Base-by-base conservation (phyloP, 805 yeast genomes). In the Jamesozyma gamospora region DNA sequence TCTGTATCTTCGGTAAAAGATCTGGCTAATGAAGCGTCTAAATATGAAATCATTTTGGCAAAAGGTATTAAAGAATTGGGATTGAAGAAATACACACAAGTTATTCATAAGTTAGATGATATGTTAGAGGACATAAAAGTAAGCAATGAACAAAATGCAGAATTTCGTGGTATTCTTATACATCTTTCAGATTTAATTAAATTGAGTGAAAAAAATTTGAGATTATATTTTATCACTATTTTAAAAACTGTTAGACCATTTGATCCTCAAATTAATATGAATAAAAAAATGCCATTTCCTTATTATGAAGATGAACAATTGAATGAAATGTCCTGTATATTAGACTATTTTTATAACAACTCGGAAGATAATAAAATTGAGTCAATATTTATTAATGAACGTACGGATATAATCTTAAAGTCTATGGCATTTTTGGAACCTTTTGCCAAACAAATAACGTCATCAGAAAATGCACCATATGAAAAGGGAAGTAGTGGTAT, bases 131-230 rank as follows among this genome's bases (percentile, higher is more conserved):
- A 68, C 45, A 61, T 74, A 30, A 58, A 58, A 50, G 54, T 61
- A 41, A 35, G 41, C 12, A 46, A 51, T 25, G 51, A 50, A 39
- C 42, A 47, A 16, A 52, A 51, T 39, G 50, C 56, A 2, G 75
- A 72, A 41, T 85, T 82, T 52, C 74, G 72, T 41, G 92, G 94
- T 18, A 73, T 86, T 4, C 63, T 75, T 32, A 72, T 74, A 26
- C 78, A 77, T 51, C 65, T 83, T 29, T 72, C 72, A 21, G 70
- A 67, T 27, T 62, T 78, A 4, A 71, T 83, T 13, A 67, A 66
- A 32, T 70, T 69, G 42, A 74, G 82, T 29, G 86, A 81, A 45
- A 51, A 67, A 34, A 71, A 71, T 33, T 52, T 84, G 32, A 70
- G 70, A 41, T 55, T 60, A 6, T 71, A 71, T 50, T 74, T 81